Conservation (phyloP, 2,329 filamentous ascomycete genomes). For the Neurospora sp. region DNA sequence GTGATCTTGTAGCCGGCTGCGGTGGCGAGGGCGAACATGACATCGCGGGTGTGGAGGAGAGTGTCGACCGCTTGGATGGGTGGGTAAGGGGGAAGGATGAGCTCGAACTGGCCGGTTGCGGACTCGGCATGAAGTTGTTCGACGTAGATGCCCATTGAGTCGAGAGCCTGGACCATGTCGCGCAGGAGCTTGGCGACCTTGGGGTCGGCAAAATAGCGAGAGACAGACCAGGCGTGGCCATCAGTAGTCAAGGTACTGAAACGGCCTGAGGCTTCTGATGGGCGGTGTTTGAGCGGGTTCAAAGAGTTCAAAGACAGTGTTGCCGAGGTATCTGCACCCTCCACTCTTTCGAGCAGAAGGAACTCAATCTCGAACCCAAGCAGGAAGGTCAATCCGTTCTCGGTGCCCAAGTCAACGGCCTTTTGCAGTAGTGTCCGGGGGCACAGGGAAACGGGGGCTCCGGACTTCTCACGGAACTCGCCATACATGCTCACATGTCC, state of each 20-base stretch:
- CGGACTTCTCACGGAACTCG: conserved; percentile 52
- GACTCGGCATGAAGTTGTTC: conserved; percentile 70
- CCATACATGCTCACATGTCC: conserved; percentile 58
- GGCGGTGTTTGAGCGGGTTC: background rate
- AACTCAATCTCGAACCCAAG: conserved; percentile 80
- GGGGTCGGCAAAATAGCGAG: conserved; percentile 52
- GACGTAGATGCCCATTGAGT: conserved; percentile 52
- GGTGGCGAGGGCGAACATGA: conserved; percentile 55
- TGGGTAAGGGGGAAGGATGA: conserved; percentile 54
- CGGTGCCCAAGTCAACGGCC: conserved; percentile 40
- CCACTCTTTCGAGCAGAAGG: conserved; percentile 49
- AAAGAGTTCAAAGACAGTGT: background rate
- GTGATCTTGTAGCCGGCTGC: conserved; percentile 57
- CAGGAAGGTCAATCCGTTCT: conserved; percentile 47
- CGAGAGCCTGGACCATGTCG: conserved; percentile 54
- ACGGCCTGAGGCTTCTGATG: conserved; percentile 5
- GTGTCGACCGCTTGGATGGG: conserved; percentile 62
- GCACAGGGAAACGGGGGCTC: conserved; percentile 43
- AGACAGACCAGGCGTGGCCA: conserved; percentile 63
- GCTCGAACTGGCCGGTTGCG: conserved; percentile 66
- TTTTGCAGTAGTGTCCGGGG: conserved; percentile 54
- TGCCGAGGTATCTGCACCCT: conserved; percentile 15
- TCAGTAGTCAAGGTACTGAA: conserved; percentile 40
- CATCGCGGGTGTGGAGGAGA: conserved; percentile 60
- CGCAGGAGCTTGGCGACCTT: conserved; percentile 48